Evolutionary conservation across 2,329 filamentous ascomycete species (phyloP).

Genomic region (Alternaria tenuissima): DNA sequence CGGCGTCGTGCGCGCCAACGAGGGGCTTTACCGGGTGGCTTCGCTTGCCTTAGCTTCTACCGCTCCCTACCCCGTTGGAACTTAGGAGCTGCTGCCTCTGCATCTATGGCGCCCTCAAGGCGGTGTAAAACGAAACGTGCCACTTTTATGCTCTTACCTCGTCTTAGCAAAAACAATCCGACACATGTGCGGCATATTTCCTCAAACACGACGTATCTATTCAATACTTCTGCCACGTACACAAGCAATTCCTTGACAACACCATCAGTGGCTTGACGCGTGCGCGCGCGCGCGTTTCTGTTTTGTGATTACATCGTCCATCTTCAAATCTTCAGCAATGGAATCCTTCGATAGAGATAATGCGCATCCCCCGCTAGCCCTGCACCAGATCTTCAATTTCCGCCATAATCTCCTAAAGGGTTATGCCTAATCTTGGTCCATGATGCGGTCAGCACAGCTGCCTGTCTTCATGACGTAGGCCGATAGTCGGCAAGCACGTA

Average conservation of each 20-base stretch:
- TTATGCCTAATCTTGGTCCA: conserved; percentile 6
- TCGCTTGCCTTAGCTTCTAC: conserved; percentile 14
- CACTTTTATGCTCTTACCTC: conserved; percentile 4
- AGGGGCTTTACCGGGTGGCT: conserved; percentile 21
- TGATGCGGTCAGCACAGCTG: conserved; percentile 5
- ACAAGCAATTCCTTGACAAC: background rate
- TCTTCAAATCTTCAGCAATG: background rate
- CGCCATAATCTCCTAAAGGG: conserved; percentile 6
- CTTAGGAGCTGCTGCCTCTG: conserved; percentile 3
- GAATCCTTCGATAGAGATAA: conserved; percentile 2
- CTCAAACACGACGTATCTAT: background rate
- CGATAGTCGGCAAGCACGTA: conserved; percentile 5
- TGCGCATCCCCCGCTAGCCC: conserved; percentile 9
- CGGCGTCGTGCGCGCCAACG: conserved; percentile 20
- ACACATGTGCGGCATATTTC: conserved; percentile 1
- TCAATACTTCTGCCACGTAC: background rate
- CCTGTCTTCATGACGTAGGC: conserved; percentile 11
- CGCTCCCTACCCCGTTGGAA: conserved; percentile 5
- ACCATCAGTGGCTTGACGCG: background rate
- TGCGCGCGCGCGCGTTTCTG: background rate
- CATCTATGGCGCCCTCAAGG: background rate
- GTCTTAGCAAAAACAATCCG: conserved; percentile 3
- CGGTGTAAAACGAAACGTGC: conserved; percentile 13
- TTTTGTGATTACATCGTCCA: background rate
- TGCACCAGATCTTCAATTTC: conserved; percentile 11